A percentile compares a stretch with the other conserved stretches of the same genome.
Evolutionary conservation across 352 stramenopile species (phyloP).

Genomic region (Globisporangium cystogenes): DNA sequence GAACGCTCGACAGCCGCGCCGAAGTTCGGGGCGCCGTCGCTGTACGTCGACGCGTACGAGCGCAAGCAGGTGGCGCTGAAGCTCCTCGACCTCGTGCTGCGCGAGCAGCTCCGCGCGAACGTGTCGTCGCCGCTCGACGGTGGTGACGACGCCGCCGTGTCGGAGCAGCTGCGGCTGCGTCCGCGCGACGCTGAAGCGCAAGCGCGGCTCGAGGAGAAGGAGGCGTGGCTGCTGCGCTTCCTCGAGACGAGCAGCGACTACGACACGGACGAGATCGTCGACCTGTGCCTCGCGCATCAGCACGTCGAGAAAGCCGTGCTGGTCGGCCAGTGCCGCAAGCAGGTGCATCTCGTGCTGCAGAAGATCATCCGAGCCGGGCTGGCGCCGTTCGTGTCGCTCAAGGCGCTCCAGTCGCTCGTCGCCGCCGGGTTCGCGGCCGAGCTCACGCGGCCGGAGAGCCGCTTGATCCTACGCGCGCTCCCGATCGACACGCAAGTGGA

Average conservation of each 20-base stretch:
- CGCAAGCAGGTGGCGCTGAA: slow-evolving; percentile 42
- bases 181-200: slow-evolving; percentile 11
- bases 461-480: slow-evolving; percentile 50
- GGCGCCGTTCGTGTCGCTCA: slow-evolving; percentile 29
- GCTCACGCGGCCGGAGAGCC: slow-evolving; percentile 32
- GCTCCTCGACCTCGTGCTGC: slow-evolving; percentile 52
- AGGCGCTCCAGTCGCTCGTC: slow-evolving; percentile 34
- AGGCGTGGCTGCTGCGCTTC: slow-evolving; percentile 50
- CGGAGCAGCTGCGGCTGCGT: slow-evolving; percentile 11
- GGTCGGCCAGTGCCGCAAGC: slow-evolving; percentile 38
- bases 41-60: slow-evolving; percentile 31
- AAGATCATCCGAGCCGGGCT: slow-evolving; percentile 49
- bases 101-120: slow-evolving; percentile 41
- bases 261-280: slow-evolving; percentile 50
- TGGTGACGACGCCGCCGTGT: not conserved
- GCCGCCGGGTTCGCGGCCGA: slow-evolving; percentile 29
- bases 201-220: slow-evolving; percentile 20
- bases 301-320: slow-evolving; percentile 66
- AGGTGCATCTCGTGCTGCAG: slow-evolving; percentile 39
- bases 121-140: slow-evolving; percentile 1
- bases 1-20: not conserved
- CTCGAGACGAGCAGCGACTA: slow-evolving; percentile 58
- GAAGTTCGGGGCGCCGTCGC: not conserved
- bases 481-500: slow-evolving; percentile 43
- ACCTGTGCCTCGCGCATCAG: slow-evolving; percentile 60